Conservation (phyloP, 768 basidiomycete species). For the Kwoniella bestiolae region DNA sequence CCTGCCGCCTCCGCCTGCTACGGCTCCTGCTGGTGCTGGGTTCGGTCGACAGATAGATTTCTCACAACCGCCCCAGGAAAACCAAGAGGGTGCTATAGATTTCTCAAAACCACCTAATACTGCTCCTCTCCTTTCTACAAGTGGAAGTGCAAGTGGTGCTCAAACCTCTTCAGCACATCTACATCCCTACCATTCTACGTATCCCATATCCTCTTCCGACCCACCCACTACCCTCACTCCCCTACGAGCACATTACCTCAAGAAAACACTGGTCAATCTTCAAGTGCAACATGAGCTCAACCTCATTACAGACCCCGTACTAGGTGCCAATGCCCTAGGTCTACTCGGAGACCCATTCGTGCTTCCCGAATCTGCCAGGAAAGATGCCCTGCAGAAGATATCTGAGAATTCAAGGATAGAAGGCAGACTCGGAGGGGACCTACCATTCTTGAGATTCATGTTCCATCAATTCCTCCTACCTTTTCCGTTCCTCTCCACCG, state of each 20-base stretch:
- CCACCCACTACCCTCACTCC: slow-evolving; percentile 68
- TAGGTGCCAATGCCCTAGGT: slow-evolving; percentile 66
- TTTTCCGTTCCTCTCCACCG: slow-evolving; percentile 90
- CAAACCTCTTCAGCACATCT: slow-evolving; percentile 40
- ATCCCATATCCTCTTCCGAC: slow-evolving; percentile 19
- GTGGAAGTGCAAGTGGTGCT: not conserved
- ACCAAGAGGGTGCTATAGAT: not conserved
- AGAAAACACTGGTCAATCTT: slow-evolving; percentile 88
- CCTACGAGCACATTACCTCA: slow-evolving; percentile 94
- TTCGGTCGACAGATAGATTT: not conserved
- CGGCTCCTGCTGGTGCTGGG: not conserved
- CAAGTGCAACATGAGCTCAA: slow-evolving; percentile 81
- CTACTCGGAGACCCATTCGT: slow-evolving; percentile 88
- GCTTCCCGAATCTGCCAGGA: slow-evolving; percentile 51
- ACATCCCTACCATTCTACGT: slow-evolving; percentile 37
- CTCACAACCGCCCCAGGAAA: not conserved
- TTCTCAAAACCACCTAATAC: not conserved
- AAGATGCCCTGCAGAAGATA: slow-evolving; percentile 36
- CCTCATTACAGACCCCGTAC: slow-evolving; percentile 61
- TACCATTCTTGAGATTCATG: slow-evolving; percentile 86
- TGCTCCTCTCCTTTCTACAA: not conserved
- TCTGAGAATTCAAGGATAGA: slow-evolving; percentile 34
- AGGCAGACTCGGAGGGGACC: slow-evolving; percentile 62
- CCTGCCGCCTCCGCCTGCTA: slow-evolving; percentile 6
- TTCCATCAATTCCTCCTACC: slow-evolving; percentile 91